These are phyloP conservation scores for Mrakia hoshinonis DNA, from an alignment of 768 basidiomycete genomes.

Conservation along the genomic window DNA sequence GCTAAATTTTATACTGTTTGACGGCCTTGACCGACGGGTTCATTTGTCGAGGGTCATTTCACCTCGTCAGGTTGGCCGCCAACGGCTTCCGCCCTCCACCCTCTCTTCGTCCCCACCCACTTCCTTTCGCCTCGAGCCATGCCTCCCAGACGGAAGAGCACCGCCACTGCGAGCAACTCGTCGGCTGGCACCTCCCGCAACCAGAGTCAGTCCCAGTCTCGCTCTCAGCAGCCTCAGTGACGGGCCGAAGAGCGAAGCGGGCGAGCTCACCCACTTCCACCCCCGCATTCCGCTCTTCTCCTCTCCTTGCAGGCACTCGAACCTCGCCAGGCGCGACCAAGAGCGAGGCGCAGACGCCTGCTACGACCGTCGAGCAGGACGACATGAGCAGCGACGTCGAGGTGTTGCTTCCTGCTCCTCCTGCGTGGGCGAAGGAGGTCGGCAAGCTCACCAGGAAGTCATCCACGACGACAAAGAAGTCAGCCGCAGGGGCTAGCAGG, in stretches of 20 bases:
- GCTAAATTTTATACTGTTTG: too few species aligned
- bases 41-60: too few species aligned
- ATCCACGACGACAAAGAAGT: background rate
- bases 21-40: too few species aligned
- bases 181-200: background rate
- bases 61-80: background rate
- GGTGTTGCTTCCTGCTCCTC: background rate
- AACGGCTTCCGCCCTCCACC: background rate
- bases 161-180: background rate
- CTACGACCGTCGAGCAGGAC: background rate
- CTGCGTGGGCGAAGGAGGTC: background rate
- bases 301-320: background rate
- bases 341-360: slow-evolving; percentile 5
- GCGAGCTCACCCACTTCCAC: slow-evolving; percentile 4
- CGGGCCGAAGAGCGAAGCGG: background rate
- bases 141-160: background rate
- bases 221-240: background rate
- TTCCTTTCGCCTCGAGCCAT: background rate
- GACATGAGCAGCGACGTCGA: slow-evolving; percentile 7
- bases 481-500: too few species aligned
- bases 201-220: background rate
- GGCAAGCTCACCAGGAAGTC: background rate
- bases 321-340: background rate
- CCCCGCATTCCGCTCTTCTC: background rate
- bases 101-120: background rate